Conservation (phyloP, 2,329 filamentous ascomycete species). For the Akanthomyces muscarius region DNA sequence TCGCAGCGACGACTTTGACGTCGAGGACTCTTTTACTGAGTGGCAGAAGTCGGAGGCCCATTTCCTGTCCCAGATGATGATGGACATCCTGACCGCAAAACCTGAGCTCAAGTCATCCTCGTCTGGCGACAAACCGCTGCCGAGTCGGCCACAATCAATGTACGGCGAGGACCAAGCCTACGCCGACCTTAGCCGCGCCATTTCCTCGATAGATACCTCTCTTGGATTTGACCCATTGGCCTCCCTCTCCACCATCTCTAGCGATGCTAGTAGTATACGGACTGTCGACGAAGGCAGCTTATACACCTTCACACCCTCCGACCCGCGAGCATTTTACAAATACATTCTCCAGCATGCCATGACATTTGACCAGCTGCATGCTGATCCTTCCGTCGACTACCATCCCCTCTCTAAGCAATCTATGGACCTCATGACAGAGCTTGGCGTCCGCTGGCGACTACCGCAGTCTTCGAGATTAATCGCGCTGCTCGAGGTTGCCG, state of each 20-base stretch:
- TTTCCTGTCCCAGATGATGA: conserved; percentile 88
- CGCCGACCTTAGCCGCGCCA: conserved; percentile 48
- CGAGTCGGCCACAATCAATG: conserved; percentile 43
- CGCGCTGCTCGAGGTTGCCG: conserved; percentile 77
- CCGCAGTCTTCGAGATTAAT: conserved; percentile 77
- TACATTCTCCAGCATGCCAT: conserved; percentile 76
- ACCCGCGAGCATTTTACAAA: conserved; percentile 78
- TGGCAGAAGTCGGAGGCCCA: conserved; percentile 91
- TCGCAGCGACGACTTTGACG: conserved; percentile 80
- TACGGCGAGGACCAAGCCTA: conserved; percentile 48
- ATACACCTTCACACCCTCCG: conserved; percentile 86
- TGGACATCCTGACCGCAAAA: conserved; percentile 81
- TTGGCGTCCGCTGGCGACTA: conserved; percentile 84
- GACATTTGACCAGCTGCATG: conserved; percentile 57
- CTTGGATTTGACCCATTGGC: conserved; percentile 61
- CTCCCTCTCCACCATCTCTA: conserved; percentile 61
- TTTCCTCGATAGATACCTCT: conserved; percentile 42
- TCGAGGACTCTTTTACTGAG: conserved; percentile 78
- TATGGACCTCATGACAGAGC: conserved; percentile 76
- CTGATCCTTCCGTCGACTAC: conserved; percentile 45
- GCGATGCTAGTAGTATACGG: conserved; percentile 52
- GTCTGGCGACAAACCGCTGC: conserved; percentile 54
- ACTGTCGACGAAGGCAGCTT: conserved; percentile 58
- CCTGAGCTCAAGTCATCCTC: conserved; percentile 79
- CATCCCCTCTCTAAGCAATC: conserved; percentile 70